Evolutionary conservation across 306 rosid genomes (phyloP), one percentile per base, ranked within the genome.

Genomic region (Geum urbanum): DNA sequence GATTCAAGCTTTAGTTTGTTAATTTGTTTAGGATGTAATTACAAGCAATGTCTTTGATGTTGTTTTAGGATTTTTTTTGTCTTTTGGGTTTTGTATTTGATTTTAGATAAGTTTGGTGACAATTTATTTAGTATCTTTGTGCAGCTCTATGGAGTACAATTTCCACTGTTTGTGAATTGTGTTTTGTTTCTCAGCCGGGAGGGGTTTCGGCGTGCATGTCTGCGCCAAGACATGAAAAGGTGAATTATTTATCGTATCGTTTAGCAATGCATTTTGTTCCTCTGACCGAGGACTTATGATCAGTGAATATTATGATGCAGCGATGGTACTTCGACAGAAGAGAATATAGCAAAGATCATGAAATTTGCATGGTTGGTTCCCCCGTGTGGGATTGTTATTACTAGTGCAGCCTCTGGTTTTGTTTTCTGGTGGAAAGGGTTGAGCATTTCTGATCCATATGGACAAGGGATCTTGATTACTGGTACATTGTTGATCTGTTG

Each of bases 181-280:
- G 79, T 92, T 62, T 79, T 92, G 81, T 92, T 92, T 81, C 96
- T 92, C 68, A 92, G 98, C 55, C 91, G 98, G 39, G 98, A 94
- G 88, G 98, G 98, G 63, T 87, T 94, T 77, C 90, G 95, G 60
- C 85, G 97, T 66, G 98, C 97, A 52, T 90, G 97, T 86, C 56
- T 94, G 86, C 84, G 98, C 55, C 77, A 82, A 72, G 97, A 90
- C 78, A 77, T 90, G 73, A 84, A 81, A 72, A 12, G 91, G 98
- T 94, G 70, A 79, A 24, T 41, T 55, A 8, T 70, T 67, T 43
- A 35, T 11, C 11, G n/a, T 40, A 22, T 7, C 13, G 2, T 24
- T 19, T 39, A 48, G 66, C 24, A 14, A 40, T 51, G 63, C 18
- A 16, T 49, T 63, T 62, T 52, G 44, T 72, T 51, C 20, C n/a